These are phyloP conservation scores for Rhizophagus prolifer DNA, from an alignment of 192 early-diverging fungal species.

Conservation along the genomic window DNA sequence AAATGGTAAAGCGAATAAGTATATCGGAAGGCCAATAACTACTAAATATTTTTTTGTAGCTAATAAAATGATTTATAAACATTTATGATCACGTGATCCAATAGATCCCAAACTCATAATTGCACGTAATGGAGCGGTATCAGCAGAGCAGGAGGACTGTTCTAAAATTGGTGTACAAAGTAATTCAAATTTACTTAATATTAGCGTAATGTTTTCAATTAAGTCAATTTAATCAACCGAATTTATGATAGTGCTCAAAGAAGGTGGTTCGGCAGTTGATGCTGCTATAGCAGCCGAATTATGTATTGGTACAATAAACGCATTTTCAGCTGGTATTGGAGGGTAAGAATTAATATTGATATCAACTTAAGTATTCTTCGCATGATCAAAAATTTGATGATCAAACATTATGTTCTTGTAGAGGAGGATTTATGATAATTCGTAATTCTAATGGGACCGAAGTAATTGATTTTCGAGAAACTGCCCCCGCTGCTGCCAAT, in stretches of 20 bases:
- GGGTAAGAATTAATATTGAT: slow-evolving; percentile 38
- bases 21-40: too few species aligned
- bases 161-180: neutral
- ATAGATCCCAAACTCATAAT: neutral
- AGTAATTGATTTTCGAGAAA: slow-evolving; percentile 87
- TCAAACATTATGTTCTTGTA: slow-evolving; percentile 27
- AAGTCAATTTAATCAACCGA: neutral
- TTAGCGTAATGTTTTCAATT: neutral
- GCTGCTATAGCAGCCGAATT: slow-evolving; percentile 82
- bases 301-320: slow-evolving; percentile 87
- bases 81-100: neutral
- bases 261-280: slow-evolving; percentile 89
- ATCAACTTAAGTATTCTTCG: neutral
- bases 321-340: slow-evolving; percentile 87
- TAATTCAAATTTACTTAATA: neutral
- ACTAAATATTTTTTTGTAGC: too few species aligned
- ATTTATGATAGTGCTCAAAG: slow-evolving; percentile 59
- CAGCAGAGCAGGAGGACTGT: neutral
- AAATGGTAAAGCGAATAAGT: too few species aligned
- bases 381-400: neutral
- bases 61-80: too few species aligned
- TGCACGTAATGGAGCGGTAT: neutral
- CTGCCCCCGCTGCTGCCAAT: slow-evolving; percentile 71
- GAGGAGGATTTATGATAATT: slow-evolving; percentile 93
- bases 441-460: slow-evolving; percentile 60